Conservation (phyloP, 768 basidiomycete species). For the Sarcomyxa edulis region DNA sequence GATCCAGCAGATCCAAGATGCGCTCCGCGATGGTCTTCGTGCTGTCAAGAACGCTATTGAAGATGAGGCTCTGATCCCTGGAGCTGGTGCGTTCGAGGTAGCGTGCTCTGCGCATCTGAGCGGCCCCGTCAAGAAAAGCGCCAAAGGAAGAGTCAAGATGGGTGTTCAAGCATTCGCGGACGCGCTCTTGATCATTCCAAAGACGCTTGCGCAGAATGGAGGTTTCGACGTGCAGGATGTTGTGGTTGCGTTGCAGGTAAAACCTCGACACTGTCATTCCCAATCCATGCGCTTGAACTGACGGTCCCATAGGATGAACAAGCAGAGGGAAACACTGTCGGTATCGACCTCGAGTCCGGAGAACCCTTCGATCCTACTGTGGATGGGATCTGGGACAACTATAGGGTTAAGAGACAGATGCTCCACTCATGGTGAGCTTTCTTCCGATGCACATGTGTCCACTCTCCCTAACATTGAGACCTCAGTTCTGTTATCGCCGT, state of each 20-base stretch:
- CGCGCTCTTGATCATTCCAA: constrained; percentile 89
- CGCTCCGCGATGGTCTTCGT: constrained; percentile 93
- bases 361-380: constrained; percentile 96
- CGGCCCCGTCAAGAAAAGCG: constrained; percentile 72
- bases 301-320: constrained; percentile 68
- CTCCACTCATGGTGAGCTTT: constrained; percentile 82
- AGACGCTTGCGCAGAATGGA: constrained; percentile 93
- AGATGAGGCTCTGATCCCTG: constrained; percentile 83
- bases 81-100: constrained; percentile 97
- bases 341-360: constrained; percentile 87
- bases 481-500: constrained; percentile 87
- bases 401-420: constrained; percentile 98
- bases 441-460: neutral
- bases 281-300: neutral
- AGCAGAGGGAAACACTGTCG: constrained; percentile 89
- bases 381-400: constrained; percentile 98
- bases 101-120: constrained; percentile 84
- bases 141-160: constrained; percentile 94
- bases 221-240: constrained; percentile 97
- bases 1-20: constrained; percentile 94
- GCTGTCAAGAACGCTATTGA: constrained; percentile 97
- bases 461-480: constrained; percentile 19
- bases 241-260: constrained; percentile 81
- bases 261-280: constrained; percentile 4
- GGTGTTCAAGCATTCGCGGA: constrained; percentile 97